phyloP scores from a whole-genome alignment of 148 eudicot genomes.

The Heliamphora exappendiculata region DNA sequence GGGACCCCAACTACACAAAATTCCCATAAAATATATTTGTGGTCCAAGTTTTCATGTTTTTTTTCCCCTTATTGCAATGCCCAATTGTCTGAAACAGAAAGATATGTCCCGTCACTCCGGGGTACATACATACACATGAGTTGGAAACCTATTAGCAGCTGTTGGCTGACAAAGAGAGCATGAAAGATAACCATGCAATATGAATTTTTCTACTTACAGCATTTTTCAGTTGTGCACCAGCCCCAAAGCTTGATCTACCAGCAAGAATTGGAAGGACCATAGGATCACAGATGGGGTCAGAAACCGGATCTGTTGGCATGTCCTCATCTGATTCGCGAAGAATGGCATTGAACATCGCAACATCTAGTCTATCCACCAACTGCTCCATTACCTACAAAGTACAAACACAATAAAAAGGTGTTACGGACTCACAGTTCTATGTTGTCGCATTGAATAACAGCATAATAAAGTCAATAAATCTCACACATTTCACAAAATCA shows the following conservation, averaged over 20 bases:
- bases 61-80: neutral
- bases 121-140: neutral
- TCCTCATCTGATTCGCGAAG: constrained; percentile 80
- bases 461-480: neutral
- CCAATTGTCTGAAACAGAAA: neutral
- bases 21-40: neutral
- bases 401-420: neutral
- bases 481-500: neutral
- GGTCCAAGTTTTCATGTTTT: neutral
- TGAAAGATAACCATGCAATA: neutral
- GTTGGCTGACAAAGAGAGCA: neutral
- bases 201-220: constrained; percentile 53
- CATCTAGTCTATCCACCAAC: constrained; percentile 74
- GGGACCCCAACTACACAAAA: neutral
- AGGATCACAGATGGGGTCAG: constrained; percentile 77
- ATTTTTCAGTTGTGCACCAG: constrained; percentile 92
- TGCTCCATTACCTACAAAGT: constrained; percentile 91
- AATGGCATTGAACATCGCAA: constrained; percentile 93
- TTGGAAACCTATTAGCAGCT: neutral
- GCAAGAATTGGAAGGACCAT: constrained; percentile 82
- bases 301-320: constrained; percentile 86
- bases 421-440: neutral
- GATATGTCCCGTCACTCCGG: neutral
- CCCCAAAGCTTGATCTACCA: constrained; percentile 87
- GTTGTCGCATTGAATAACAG: neutral